Conservation (phyloP, 768 basidiomycete genomes). For the Mycena indigotica region DNA sequence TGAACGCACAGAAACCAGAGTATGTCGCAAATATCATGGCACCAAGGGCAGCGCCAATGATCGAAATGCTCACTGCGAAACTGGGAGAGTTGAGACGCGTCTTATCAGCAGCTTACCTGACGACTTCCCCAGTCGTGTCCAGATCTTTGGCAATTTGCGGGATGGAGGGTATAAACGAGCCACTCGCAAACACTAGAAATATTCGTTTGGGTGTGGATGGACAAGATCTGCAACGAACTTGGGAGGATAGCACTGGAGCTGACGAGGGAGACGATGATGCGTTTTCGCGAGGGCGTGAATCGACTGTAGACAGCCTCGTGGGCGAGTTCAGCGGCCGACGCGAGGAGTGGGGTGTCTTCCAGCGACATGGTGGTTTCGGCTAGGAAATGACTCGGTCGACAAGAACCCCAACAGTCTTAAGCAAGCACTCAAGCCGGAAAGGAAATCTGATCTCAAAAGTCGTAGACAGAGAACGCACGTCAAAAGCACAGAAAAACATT, state of each 20-base stretch:
- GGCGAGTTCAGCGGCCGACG: conserved; percentile 15
- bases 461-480: background rate
- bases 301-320: conserved; percentile 43
- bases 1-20: conserved; percentile 46
- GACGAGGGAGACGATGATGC: conserved; percentile 49
- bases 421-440: background rate
- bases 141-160: conserved; percentile 56
- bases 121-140: conserved; percentile 39
- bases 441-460: too few species aligned
- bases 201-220: too few species aligned
- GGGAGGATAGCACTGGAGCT: conserved; percentile 56
- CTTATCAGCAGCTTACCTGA: conserved; percentile 35
- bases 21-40: conserved; percentile 55
- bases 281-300: conserved; percentile 48
- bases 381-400: background rate
- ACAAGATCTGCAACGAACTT: conserved; percentile 43
- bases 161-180: conserved; percentile 54
- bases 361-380: too few species aligned
- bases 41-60: conserved; percentile 45
- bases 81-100: conserved; percentile 24
- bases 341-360: conserved; percentile 18
- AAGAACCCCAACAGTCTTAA: background rate
- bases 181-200: conserved; percentile 48
- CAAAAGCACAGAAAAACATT: background rate
- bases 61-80: conserved; percentile 51